phyloP scores from a whole-genome alignment of 495 filamentous ascomycete genomes.

The Filosporella fistucella region DNA sequence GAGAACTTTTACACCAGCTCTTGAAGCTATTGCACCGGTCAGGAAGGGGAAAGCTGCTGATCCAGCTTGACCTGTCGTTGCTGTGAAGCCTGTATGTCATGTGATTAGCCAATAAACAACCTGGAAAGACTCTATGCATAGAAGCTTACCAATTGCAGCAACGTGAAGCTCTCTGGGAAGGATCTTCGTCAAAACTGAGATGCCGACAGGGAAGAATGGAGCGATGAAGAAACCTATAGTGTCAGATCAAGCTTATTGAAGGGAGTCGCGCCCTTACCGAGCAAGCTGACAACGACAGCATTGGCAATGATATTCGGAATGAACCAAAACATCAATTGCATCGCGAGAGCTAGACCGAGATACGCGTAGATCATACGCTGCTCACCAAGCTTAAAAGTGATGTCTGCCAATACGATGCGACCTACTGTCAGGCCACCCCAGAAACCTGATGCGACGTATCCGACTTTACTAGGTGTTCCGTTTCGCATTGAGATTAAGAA shows the following conservation, averaged over 20 bases:
- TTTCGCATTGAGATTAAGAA: not conserved
- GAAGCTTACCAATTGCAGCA: not conserved
- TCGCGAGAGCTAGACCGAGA: conserved; percentile 33
- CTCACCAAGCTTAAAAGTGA: conserved; percentile 47
- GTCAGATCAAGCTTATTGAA: conserved; percentile 25
- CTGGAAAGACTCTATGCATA: not conserved
- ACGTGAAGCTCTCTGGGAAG: not conserved
- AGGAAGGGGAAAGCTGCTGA: conserved; percentile 46
- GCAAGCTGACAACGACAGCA: conserved; percentile 60
- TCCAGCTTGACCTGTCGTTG: conserved; percentile 45
- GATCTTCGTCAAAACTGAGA: not conserved
- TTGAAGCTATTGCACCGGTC: conserved; percentile 42
- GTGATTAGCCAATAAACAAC: conserved; percentile 27
- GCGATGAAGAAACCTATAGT: not conserved
- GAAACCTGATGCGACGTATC: conserved; percentile 69
- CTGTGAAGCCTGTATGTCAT: conserved; percentile 34
- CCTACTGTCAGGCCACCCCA: conserved; percentile 57
- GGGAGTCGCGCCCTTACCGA: conserved; percentile 55
- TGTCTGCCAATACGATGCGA: conserved; percentile 45
- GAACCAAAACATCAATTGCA: conserved; percentile 58
- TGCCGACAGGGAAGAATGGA: too few relatives aligned
- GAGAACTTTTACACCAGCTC: conserved; percentile 39
- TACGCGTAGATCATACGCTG: conserved; percentile 42
- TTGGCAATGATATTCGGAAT: conserved; percentile 70
- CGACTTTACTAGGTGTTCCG: conserved; percentile 34